Evolutionary conservation across 208 protist genomes (phyloP).

Genomic region (Trypanosoma conorhini): DNA sequence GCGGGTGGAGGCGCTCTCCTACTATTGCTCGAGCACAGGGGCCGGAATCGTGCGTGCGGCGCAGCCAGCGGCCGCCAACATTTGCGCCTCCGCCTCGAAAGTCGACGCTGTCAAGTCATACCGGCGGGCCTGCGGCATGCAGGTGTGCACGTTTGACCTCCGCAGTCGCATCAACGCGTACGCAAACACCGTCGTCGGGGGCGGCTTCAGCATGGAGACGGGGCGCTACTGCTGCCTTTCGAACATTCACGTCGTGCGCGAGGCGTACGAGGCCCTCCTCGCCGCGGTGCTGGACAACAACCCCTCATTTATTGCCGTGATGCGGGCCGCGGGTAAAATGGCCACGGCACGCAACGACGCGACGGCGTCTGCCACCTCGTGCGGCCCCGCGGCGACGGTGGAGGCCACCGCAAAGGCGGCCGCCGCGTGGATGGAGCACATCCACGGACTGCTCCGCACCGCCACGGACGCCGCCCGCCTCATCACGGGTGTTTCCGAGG

Average conservation of each 20-base stretch:
- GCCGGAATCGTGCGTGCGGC: conserved; percentile 57
- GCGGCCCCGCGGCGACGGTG: neutral
- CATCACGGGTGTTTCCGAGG: conserved; percentile 44
- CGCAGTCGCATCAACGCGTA: conserved; percentile 33
- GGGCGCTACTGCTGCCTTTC: conserved; percentile 35
- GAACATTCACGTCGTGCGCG: conserved; percentile 49
- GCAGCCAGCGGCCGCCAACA: conserved; percentile 56
- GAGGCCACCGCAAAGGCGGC: neutral
- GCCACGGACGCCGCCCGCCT: conserved; percentile 45
- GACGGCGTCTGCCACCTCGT: conserved; percentile 12
- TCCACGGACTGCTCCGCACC: conserved; percentile 43
- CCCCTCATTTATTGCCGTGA: conserved; percentile 18
- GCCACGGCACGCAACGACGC: conserved; percentile 20
- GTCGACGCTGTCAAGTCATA: conserved; percentile 17
- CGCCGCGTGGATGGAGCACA: conserved; percentile 33
- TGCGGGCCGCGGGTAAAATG: conserved; percentile 3
- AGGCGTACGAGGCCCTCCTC: conserved; percentile 33
- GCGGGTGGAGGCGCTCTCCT: conserved; percentile 79
- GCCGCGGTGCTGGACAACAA: conserved; percentile 32
- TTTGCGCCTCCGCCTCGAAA: conserved; percentile 24
- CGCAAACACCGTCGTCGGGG: conserved; percentile 39
- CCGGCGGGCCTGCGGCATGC: conserved; percentile 12
- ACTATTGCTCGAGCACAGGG: conserved; percentile 46
- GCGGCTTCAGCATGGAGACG: conserved; percentile 36
- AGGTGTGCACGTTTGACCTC: conserved; percentile 43